Evolutionary conservation across 2,329 filamentous ascomycete species (phyloP), one percentile per base, ranked within the genome.

Genomic region (Curvularia spicifera): DNA sequence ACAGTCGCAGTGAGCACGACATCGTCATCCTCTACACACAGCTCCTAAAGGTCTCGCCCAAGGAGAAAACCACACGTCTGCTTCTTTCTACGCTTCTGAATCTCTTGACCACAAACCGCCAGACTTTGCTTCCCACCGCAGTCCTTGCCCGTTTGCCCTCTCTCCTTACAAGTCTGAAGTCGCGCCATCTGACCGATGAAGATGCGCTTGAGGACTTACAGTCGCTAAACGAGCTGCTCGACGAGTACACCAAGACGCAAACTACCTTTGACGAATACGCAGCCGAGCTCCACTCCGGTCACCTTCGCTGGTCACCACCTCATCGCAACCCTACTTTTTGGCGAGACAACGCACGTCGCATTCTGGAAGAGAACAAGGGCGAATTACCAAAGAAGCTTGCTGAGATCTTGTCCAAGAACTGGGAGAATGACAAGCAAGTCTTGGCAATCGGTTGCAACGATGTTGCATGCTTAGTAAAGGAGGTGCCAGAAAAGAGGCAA

Each of bases 41-140:
- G 66, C 88, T 99, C 37, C 84, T 99, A 54, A 90, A 93, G 53
- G 83, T 97, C 42, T 98, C 95, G 2, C 93, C 94, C 44, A 99
- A 99, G 78, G 95, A 98, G 77, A 99, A 99, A 83, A 98, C 94
- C 1, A 98, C 94, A 0, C 89, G 95, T 29, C 85, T 99, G 53
- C 86, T 97, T 45, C 84, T 98, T 44, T 93, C 93, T 9, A 97
- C 94, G 7, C 85, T 99, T 40, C 86, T 90, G 75, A 98, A 97
- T 78, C 87, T 99, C 44, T 86, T 97, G 37, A 91, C 82, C 78
- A 86, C 80, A 81, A 90, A 84, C 84, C 90, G 75, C 79, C 89
- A 76, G 33, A 84, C 81, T 22, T 81, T 89, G 45, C 88, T 98
- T 55, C 93, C 94, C 7, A 89, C 90, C 2, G 93, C 95, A 1